Evolutionary conservation across 768 basidiomycete species (phyloP).

Genomic region (Phylloporus sp.): DNA sequence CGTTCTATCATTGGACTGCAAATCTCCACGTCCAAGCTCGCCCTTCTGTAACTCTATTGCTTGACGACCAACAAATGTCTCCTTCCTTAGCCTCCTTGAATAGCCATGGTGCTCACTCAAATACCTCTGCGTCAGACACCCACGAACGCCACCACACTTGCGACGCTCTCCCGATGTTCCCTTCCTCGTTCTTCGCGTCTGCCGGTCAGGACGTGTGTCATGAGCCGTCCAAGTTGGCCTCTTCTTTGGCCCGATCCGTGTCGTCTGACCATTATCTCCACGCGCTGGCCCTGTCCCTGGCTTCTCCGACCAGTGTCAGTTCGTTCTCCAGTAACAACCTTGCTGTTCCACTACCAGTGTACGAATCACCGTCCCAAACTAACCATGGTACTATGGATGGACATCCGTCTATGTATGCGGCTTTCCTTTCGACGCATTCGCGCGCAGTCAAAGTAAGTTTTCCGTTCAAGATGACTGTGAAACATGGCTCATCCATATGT

Average conservation of each 20-base stretch:
- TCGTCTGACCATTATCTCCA: slow-evolving; percentile 6
- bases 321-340: slow-evolving; percentile 6
- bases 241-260: not conserved
- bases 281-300: not conserved
- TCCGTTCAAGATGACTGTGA: not conserved
- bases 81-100: slow-evolving; percentile 23
- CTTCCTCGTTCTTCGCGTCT: slow-evolving; percentile 3
- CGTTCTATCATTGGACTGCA: slow-evolving; percentile 26
- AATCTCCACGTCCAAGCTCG: slow-evolving; percentile 21
- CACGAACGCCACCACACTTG: not conserved
- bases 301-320: not conserved
- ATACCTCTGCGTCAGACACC: slow-evolving; percentile 15
- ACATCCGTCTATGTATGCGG: slow-evolving; percentile 20
- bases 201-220: slow-evolving; percentile 3
- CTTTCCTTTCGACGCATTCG: slow-evolving; percentile 48
- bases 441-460: slow-evolving; percentile 49
- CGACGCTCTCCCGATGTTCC: slow-evolving; percentile 19
- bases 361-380: slow-evolving; percentile 28
- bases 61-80: slow-evolving; percentile 32
- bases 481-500: not conserved
- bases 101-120: slow-evolving; percentile 17
- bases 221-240: slow-evolving; percentile 9
- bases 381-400: slow-evolving; percentile 8
- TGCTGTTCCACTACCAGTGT: not conserved
- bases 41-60: slow-evolving; percentile 23